Base-by-base conservation (phyloP, 2,329 filamentous ascomycete species). In the Alternaria solani region DNA sequence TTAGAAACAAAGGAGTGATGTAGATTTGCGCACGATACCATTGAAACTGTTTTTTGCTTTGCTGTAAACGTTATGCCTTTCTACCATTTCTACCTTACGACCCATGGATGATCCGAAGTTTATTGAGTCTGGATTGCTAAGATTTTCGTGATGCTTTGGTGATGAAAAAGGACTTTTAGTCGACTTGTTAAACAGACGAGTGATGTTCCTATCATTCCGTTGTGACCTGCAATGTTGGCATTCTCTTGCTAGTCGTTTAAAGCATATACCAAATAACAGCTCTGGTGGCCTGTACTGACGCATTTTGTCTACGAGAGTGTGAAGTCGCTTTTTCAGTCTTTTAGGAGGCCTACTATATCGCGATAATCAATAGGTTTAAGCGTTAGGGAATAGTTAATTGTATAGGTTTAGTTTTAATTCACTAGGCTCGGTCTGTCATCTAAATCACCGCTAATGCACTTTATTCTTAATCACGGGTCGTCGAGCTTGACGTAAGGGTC, bases 21-120 rank as follows among this genome's bases (percentile, higher is more conserved):
- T 42, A 58, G 41, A 42, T 25, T 48, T 48, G 43, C 49, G 49
- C 36, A 51, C 26, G 49, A 51, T 51, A 51, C 49, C 49, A 51
- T 49, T 49, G 30, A 26, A 49, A n/a, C 46, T 38, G 30, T 49
- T 49, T 49, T 34, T 34, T 36, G 44, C 38, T 52, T 20, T 53
- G 39, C 14, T 42, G 7, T 30, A 12, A 36, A 28, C 25, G 25
- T 16, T 34, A 9, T 20, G 23, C 18, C n/a, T 43, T 23, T 43
- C 11, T 12, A 9, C 23, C 28, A 14, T 43, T 23, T 43, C 11
- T 6, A 16, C 23, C 28, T 18, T 34, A 32, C 30, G 38, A 18
- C 26, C 14, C 16, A 11, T 43, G 23, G 39, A 42, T 42, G 39
- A 42, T 12, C 23, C 9, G 9, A 7, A 48, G 32, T 38, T 23